Percentiles rank a stretch among this genome's conserved stretches.
These are phyloP conservation scores for Paramecium pentaurelia DNA, from an alignment of 73 alveolate species.

Conservation along the genomic window DNA sequence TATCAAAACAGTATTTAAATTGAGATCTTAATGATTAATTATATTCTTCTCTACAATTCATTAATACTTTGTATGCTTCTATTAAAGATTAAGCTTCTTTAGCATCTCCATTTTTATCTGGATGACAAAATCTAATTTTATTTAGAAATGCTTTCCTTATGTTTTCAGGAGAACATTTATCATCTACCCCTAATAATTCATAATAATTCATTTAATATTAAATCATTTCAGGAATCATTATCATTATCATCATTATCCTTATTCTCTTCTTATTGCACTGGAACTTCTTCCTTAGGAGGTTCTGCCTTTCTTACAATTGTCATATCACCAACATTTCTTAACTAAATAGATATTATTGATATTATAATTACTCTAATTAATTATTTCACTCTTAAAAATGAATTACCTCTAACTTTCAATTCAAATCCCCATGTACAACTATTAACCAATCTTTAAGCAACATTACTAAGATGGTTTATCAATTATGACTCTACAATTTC, in stretches of 20 bases:
- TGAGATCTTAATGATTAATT: neutral
- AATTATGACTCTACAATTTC: neutral
- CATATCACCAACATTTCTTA: neutral
- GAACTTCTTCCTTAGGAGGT: neutral
- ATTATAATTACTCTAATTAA: neutral
- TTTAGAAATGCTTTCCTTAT: neutral
- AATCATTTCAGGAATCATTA: neutral
- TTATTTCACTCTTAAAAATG: neutral
- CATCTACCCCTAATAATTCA: neutral
- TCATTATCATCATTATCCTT: constrained; percentile 17
- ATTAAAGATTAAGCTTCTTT: neutral
- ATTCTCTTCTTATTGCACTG: neutral
- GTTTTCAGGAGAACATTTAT: neutral
- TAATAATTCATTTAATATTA: constrained; percentile 8
- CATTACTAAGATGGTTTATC: neutral
- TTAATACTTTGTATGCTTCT: neutral
- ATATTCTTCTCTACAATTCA: neutral
- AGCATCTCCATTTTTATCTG: neutral
- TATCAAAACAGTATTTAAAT: neutral
- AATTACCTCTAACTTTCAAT: neutral
- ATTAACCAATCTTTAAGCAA: neutral
- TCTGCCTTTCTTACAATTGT: neutral
- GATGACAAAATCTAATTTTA: neutral
- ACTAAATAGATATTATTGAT: neutral
- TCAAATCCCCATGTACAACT: constrained; percentile 43